Evolutionary conservation across 192 early-diverging fungal genomes (phyloP).

Genomic region (Spinellus fusiger): DNA sequence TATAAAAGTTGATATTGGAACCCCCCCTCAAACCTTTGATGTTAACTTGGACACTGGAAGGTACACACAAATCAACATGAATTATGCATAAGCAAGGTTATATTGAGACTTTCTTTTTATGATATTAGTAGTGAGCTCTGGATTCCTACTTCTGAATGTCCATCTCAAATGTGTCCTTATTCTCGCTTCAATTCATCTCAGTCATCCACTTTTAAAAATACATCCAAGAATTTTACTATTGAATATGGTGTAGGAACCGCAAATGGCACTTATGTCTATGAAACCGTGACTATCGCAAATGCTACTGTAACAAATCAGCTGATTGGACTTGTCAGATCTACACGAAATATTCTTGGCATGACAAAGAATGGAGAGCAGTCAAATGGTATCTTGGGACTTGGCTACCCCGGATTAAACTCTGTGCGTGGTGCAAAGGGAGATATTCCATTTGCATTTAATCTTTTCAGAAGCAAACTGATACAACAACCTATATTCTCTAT

Average conservation of each 20-base stretch:
- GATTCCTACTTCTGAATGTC: constrained; percentile 24
- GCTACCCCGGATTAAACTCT: constrained; percentile 15
- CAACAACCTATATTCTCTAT: constrained; percentile 16
- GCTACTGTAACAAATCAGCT: constrained; percentile 6
- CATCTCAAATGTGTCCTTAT: constrained; percentile 9
- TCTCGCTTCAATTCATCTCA: constrained; percentile 11
- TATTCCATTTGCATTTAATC: constrained; percentile 16
- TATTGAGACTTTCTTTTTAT: background rate
- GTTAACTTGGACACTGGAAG: constrained; percentile 85
- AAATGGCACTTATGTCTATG: constrained; percentile 19
- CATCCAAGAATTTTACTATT: constrained; percentile 10
- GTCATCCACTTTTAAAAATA: constrained; percentile 21
- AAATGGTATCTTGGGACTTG: constrained; percentile 32
- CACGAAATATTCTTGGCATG: constrained; percentile 18
- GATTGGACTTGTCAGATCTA: constrained; percentile 21
- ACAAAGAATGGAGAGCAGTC: constrained; percentile 5
- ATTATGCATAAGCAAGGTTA: background rate
- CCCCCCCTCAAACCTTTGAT: constrained; percentile 85
- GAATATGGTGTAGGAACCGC: constrained; percentile 28
- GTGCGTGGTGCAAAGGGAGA: background rate
- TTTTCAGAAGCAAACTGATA: constrained; percentile 4
- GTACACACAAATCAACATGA: constrained; percentile 3
- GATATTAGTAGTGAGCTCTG: constrained; percentile 27
- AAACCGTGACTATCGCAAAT: constrained; percentile 21
- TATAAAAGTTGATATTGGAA: constrained; percentile 66